phyloP scores from a whole-genome alignment of 2,329 filamentous ascomycete species.

The Scopulariopsis brevicaulis region DNA sequence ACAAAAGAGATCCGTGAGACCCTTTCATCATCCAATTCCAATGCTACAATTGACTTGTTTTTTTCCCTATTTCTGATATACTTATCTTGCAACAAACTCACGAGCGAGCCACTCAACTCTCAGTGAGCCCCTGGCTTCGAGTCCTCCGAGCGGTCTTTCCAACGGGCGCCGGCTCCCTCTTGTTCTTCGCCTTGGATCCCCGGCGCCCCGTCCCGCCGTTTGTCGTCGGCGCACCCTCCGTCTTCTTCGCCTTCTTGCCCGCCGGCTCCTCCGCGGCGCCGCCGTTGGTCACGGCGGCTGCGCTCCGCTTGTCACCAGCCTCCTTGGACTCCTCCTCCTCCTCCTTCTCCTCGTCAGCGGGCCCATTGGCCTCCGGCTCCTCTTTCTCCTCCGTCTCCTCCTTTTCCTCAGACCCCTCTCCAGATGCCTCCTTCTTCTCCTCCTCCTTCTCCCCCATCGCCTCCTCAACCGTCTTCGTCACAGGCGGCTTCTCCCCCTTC shows the following conservation, averaged over 20 bases:
- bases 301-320: conserved; percentile 26
- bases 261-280: conserved; percentile 11
- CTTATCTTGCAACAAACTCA: not conserved
- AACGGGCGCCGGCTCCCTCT: conserved; percentile 18
- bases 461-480: conserved; percentile 6
- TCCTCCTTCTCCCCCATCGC: conserved; percentile 9
- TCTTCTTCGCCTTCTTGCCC: conserved; percentile 28
- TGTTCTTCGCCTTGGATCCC: conserved; percentile 18
- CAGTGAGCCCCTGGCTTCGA: conserved; percentile 27
- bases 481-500: not conserved
- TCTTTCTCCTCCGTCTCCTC: not conserved
- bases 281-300: conserved; percentile 12
- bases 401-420: not conserved
- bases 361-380: conserved; percentile 2
- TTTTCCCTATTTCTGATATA: not conserved
- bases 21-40: not conserved
- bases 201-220: conserved; percentile 10
- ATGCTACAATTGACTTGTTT: not conserved
- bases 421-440: conserved; percentile 7
- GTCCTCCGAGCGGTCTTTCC: conserved; percentile 28
- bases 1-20: not conserved
- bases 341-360: conserved; percentile 3
- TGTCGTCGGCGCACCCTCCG: conserved; percentile 15
- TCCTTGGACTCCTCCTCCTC: conserved; percentile 12
- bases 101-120: conserved; percentile 9